A percentile compares a stretch with the other conserved stretches of the same genome.
Evolutionary conservation across 805 yeast species (phyloP).

Genomic region (Teunomyces kruisii): DNA sequence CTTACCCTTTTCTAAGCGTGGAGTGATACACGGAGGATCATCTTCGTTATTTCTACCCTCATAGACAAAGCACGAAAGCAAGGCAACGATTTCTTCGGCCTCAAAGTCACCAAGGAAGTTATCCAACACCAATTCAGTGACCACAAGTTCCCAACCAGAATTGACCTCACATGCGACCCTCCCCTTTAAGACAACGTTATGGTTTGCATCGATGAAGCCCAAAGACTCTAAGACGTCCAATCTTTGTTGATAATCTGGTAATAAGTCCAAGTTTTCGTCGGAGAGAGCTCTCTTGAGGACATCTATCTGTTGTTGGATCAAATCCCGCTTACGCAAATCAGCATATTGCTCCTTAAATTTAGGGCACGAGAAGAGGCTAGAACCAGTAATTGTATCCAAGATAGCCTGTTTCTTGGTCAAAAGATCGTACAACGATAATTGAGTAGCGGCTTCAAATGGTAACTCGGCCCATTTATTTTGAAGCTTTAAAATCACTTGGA

Average conservation of each 20-base stretch:
- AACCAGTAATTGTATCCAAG: constrained; percentile 25
- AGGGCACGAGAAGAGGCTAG: constrained; percentile 33
- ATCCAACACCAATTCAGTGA: constrained; percentile 87
- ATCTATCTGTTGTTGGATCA: constrained; percentile 51
- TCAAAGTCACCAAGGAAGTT: constrained; percentile 91
- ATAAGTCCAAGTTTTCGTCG: constrained; percentile 82
- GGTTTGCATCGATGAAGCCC: constrained; percentile 73
- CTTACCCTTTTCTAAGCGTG: constrained; percentile 73
- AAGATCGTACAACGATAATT: constrained; percentile 36
- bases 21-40: constrained; percentile 67
- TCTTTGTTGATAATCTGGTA: constrained; percentile 94
- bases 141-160: constrained; percentile 84
- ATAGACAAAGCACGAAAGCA: constrained; percentile 87
- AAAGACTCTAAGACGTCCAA: constrained; percentile 72
- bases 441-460: constrained; percentile 34
- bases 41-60: constrained; percentile 74
- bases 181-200: constrained; percentile 84
- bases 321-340: constrained; percentile 46
- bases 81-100: constrained; percentile 95
- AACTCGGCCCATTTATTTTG: constrained; percentile 46
- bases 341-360: constrained; percentile 46
- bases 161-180: constrained; percentile 91
- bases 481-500: constrained; percentile 32
- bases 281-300: constrained; percentile 63
- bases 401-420: constrained; percentile 37